phyloP scores from a whole-genome alignment of 192 early-diverging fungal species.

The Radiomyces spectabilis region DNA sequence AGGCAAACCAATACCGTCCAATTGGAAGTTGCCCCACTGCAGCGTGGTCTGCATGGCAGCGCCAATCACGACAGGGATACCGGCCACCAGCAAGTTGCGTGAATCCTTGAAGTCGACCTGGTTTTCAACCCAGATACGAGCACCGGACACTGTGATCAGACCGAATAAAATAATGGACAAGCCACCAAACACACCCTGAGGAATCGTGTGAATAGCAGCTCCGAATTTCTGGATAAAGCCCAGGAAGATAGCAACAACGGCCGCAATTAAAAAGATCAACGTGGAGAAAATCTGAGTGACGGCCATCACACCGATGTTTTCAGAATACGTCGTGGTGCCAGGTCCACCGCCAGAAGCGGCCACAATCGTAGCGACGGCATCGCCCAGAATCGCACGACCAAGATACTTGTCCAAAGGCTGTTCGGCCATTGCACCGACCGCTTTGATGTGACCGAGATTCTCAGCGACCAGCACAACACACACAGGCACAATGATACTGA shows the following conservation, averaged over 20 bases:
- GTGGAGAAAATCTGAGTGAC: conserved; percentile 50
- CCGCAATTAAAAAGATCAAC: conserved; percentile 44
- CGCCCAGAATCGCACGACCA: conserved; percentile 48
- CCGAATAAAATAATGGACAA: conserved; percentile 46
- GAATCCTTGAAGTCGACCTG: conserved; percentile 45
- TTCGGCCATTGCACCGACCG: conserved; percentile 41
- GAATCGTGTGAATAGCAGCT: conserved; percentile 45
- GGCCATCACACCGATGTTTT: conserved; percentile 39
- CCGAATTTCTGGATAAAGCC: conserved; percentile 53
- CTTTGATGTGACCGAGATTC: conserved; percentile 53
- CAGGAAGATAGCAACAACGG: conserved; percentile 43
- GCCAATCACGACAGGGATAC: conserved; percentile 39
- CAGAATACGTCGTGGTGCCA: conserved; percentile 50
- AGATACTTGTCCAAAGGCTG: conserved; percentile 39
- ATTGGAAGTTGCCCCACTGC: conserved; percentile 32
- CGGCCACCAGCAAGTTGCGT: conserved; percentile 42
- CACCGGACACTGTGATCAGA: conserved; percentile 45
- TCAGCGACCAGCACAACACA: conserved; percentile 45
- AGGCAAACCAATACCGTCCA: conserved; percentile 42
- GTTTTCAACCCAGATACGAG: conserved; percentile 47
- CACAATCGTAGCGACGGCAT: conserved; percentile 48
- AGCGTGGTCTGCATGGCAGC: conserved; percentile 36
- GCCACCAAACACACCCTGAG: conserved; percentile 48
- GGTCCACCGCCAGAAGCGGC: conserved; percentile 35
- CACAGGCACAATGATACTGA: conserved; percentile 46